Base-by-base conservation (phyloP, 1,284 basidiomycete genomes). In the Mycena citricolor region DNA sequence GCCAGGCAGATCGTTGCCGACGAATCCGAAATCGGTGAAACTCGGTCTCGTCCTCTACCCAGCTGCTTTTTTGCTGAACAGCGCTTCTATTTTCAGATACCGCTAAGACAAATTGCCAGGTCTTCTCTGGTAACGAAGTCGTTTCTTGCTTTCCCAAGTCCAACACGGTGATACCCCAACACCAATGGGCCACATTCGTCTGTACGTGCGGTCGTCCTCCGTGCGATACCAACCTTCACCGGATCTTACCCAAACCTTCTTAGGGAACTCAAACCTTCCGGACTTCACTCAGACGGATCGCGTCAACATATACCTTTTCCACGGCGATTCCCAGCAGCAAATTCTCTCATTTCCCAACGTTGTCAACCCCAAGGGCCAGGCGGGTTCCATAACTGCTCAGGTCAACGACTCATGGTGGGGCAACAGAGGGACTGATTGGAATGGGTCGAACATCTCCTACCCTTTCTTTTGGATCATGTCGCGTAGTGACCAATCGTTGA, bases 371-470 rank as follows among this genome's bases (percentile, higher is more conserved):
- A 64, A 64, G 20, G 69, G 70, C 54, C 65, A 67, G 32, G 77
- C 83, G 2, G 86, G 87, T 11, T 54, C 67, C 47, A 57, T 76
- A 22, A 71, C 67, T 21, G 62, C 76, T 1, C 74, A 69, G 25
- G 83, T 87, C 32, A 74, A 89, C 58, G 89, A 92, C 60, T 64
- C 70, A 8, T 90, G 86, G 84, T 90, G 80, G 65, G 85, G 83
- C 21, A 30, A 57, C 2, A 62, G 71, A 39, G 83, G 83, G 32
- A 44, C 60, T 25, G 52, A 66, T 13, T 83, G 76, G 73, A 62
- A 71, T 46, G 77, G 78, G 38, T 47, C 55, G 31, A 76, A 85
- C 56, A 62, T 74, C 42, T 66, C 76, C 11, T 84, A 78, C 64
- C 78, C 83, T 1, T 90, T 77, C 57, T 90, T 76, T 64, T 92